Evolutionary conservation across 495 filamentous ascomycete genomes (phyloP), one percentile per base, ranked within the genome.

Genomic region (Annulohypoxylon nitens): DNA sequence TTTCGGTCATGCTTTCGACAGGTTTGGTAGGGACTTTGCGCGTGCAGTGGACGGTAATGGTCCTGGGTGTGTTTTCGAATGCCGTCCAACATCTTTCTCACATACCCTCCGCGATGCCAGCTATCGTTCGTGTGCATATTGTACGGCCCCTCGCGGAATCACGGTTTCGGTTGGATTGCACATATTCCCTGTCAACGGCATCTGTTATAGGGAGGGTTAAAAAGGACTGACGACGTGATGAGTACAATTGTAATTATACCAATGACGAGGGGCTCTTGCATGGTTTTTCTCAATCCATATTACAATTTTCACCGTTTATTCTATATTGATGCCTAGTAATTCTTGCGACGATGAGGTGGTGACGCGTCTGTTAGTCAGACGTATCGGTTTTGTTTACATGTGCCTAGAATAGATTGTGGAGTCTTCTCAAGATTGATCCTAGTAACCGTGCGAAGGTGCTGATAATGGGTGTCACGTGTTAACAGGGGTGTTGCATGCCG

Each of bases 161-260:
- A 64, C 41, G 69, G 18, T 73, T 73, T 75, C 65, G 74, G 68
- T 74, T 69, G 76, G 69, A 71, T 77, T 72, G 74, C 69, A 75
- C 76, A 78, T 76, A 77, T 75, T 70, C 45, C 59, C 60, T 63
- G 67, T 71, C 43, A 63, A 68, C 36, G 64, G 62, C 66, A 68
- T 74, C 55, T 58, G 58, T 65, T 74, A 62, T 16, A 51, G 34
- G 65, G 48, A 61, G 23, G 54, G 71, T 67, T 48, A 61, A 50
- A 26, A 26, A 65, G 75, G 48, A 70, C 73, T 79, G 76, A 79
- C 70, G 77, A 79, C 67, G 66, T 77, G 70, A 79, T 70, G 77
- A 79, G 72, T 74, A 77, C 72, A 78, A 72, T 67, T 78, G 76
- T 79, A 79, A 79, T 78, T 79, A 79, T 79, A 79, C 76, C 76